Evolutionary conservation across 2,329 filamentous ascomycete genomes (phyloP).

Genomic region (Corynespora cassiicola): DNA sequence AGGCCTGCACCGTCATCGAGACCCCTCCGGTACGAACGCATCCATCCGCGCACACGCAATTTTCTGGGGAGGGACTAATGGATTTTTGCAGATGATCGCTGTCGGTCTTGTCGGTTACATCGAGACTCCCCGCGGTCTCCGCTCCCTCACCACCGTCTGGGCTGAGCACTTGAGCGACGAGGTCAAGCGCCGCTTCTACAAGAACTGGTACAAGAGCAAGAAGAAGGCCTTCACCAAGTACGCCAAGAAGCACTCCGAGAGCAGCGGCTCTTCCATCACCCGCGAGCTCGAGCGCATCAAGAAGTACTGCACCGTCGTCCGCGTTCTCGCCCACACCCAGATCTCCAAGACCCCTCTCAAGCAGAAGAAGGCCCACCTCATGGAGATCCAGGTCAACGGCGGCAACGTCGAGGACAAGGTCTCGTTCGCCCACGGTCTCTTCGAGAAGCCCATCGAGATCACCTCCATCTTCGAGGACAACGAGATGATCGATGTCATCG

Average conservation of each 20-base stretch:
- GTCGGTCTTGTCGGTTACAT: conserved; percentile 99
- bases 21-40: conserved; percentile 70
- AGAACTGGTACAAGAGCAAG: conserved; percentile 99
- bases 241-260: conserved; percentile 99
- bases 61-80: conserved; percentile 23
- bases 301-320: conserved; percentile 99
- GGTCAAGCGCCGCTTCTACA: conserved; percentile 99
- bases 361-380: conserved; percentile 99
- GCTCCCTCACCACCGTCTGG: conserved; percentile 99
- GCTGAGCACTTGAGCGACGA: conserved; percentile 99
- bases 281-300: conserved; percentile 99
- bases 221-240: conserved; percentile 99
- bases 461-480: conserved; percentile 97
- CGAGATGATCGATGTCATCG: conserved; percentile 99
- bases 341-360: conserved; percentile 99
- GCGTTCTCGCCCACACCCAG: conserved; percentile 98
- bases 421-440: conserved; percentile 90
- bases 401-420: conserved; percentile 97
- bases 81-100: conserved; percentile 86
- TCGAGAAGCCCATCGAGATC: conserved; percentile 98
- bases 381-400: conserved; percentile 99
- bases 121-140: conserved; percentile 98
- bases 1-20: conserved; percentile 51
- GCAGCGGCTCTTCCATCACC: conserved; percentile 86
- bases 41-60: conserved; percentile 71